These are phyloP conservation scores for Aspergillus sp. DNA, from an alignment of 2,329 filamentous ascomycete genomes.

Conservation along the genomic window DNA sequence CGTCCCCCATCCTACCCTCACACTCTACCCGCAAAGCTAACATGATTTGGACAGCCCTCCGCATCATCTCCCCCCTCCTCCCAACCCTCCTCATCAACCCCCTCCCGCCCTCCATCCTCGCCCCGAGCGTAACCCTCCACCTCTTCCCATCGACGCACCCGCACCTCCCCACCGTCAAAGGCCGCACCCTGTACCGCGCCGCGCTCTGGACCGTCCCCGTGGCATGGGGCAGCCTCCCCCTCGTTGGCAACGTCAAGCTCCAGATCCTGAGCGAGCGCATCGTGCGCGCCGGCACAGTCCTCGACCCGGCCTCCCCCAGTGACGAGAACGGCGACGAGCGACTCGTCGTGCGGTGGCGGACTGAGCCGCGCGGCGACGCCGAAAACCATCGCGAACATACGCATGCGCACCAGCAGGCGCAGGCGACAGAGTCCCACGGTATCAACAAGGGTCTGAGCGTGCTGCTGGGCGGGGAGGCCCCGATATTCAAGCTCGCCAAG, in stretches of 20 bases:
- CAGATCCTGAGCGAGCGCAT: constrained; percentile 89
- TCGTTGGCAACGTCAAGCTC: constrained; percentile 85
- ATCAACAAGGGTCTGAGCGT: constrained; percentile 41
- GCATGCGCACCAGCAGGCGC: too few relatives aligned
- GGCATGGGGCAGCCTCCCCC: constrained; percentile 88
- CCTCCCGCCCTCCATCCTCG: constrained; percentile 60
- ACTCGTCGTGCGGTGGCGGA: constrained; percentile 88
- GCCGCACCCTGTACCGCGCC: constrained; percentile 84
- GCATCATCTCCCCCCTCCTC: constrained; percentile 60
- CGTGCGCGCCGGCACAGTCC: constrained; percentile 53
- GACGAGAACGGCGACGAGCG: constrained; percentile 60
- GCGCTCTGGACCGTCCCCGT: constrained; percentile 95
- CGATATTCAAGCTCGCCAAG: constrained; percentile 51
- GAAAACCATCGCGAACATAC: background rate
- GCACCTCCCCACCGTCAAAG: constrained; percentile 84
- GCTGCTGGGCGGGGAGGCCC: constrained; percentile 53
- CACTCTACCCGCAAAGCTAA: constrained; percentile 6
- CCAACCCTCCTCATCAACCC: constrained; percentile 60
- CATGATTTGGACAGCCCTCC: constrained; percentile 46
- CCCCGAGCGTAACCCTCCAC: constrained; percentile 60
- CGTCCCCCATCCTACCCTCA: constrained; percentile 14
- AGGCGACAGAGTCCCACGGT: constrained; percentile 10
- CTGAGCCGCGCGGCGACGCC: constrained; percentile 43
- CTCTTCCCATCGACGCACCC: constrained; percentile 61
- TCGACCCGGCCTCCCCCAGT: constrained; percentile 30